Evolutionary conservation across 2,329 filamentous ascomycete genomes (phyloP).

Genomic region (Stemphylium beticola): DNA sequence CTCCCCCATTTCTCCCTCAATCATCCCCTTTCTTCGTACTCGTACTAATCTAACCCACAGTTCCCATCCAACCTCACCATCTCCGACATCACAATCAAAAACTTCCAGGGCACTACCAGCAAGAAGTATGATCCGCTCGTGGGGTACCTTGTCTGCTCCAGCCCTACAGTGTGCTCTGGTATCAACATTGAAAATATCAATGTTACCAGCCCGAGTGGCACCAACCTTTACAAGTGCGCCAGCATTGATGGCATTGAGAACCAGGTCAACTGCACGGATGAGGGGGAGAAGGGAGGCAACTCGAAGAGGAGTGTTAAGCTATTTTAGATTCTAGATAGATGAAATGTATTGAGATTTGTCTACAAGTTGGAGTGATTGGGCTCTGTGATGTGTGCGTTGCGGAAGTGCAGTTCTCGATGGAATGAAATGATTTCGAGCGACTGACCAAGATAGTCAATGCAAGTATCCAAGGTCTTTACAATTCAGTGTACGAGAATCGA

Average conservation of each 20-base stretch:
- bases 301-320: conserved; percentile 13
- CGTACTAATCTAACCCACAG: conserved; percentile 10
- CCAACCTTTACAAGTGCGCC: conserved; percentile 52
- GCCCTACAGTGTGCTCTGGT: conserved; percentile 55
- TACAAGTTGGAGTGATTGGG: not conserved
- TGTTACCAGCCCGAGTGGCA: conserved; percentile 57
- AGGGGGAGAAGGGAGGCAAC: conserved; percentile 26
- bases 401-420: too few species aligned
- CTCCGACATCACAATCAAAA: conserved; percentile 61
- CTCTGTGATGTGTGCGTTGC: too few species aligned
- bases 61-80: conserved; percentile 64
- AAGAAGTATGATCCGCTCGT: conserved; percentile 51
- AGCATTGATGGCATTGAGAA: conserved; percentile 45
- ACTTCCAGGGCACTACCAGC: conserved; percentile 63
- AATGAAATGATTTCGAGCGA: too few species aligned
- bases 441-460: too few species aligned
- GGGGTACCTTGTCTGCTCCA: conserved; percentile 55
- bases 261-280: conserved; percentile 40
- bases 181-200: conserved; percentile 55
- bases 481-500: too few species aligned
- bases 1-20: too few species aligned
- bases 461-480: too few species aligned
- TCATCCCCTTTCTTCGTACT: too few species aligned
- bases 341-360: not conserved
- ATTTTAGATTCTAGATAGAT: not conserved